Evolutionary conservation across 2,329 filamentous ascomycete species (phyloP).

Genomic region (Xylaria hypoxylon): DNA sequence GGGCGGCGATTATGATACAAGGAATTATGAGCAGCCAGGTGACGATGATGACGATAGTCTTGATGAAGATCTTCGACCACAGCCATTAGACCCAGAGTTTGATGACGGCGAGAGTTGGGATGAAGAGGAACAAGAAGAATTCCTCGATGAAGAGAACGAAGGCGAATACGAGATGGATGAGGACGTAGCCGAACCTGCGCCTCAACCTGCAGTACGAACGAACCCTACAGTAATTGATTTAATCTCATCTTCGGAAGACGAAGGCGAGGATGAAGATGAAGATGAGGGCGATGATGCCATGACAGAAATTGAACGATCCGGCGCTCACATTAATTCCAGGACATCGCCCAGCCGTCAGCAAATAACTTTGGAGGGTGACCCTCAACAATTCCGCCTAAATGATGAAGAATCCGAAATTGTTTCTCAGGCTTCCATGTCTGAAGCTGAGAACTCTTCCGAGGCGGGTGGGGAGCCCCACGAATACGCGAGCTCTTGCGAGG

Average conservation of each 20-base stretch:
- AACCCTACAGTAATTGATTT: constrained; percentile 42
- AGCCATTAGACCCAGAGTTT: constrained; percentile 48
- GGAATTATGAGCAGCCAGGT: constrained; percentile 47
- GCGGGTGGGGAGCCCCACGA: constrained; percentile 3
- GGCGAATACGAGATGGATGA: constrained; percentile 32
- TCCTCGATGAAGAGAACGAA: constrained; percentile 31
- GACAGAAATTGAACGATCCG: constrained; percentile 5
- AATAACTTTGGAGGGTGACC: not conserved
- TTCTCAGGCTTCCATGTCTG: constrained; percentile 29
- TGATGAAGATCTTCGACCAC: constrained; percentile 47
- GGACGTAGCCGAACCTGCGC: constrained; percentile 3
- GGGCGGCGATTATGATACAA: constrained; percentile 51
- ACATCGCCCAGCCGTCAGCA: constrained; percentile 10
- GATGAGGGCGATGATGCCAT: constrained; percentile 13
- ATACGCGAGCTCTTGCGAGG: constrained; percentile 5
- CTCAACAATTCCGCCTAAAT: not conserved
- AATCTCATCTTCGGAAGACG: constrained; percentile 44
- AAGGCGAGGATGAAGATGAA: constrained; percentile 36
- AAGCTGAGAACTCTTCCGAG: constrained; percentile 6
- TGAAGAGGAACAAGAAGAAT: constrained; percentile 38
- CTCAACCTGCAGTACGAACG: constrained; percentile 22
- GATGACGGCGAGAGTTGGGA: constrained; percentile 46
- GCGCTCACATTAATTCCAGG: constrained; percentile 21
- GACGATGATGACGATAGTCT: constrained; percentile 52
- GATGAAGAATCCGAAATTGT: constrained; percentile 22